Base-by-base conservation (phyloP, 257 asterid species). In the Rubia yunnanensis region DNA sequence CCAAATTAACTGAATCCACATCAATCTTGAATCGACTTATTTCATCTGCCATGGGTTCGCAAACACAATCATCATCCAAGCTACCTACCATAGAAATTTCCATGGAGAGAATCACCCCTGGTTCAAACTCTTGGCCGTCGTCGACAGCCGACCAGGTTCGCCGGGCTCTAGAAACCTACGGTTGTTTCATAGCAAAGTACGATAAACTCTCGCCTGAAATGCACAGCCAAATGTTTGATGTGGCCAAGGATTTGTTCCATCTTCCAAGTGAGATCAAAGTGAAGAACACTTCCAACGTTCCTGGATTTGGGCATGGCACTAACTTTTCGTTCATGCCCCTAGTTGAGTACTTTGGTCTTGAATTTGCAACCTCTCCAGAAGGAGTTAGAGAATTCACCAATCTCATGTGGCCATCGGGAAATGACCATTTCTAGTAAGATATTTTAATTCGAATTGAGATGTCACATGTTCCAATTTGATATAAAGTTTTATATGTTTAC, bases 331-430 rank as follows among this genome's bases (percentile, higher is more conserved):
- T 83, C 60, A 80, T 85, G 71, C 95, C 95, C 68, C 83, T 85
- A 48, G 78, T 85, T 7, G 95, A 88, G 60, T 87, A 81, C 66
- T 66, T 83, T 9, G 91, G 95, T 22, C 77, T 88, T 28, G 94
- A 88, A 66, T 77, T 81, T 30, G 87, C 85, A 31, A 79, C 84
- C 62, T 83, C 91, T 35, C 41, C 65, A 24, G 72, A 85, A 72
- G 91, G 86, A 34, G 77, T 78, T 73, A 81, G 71, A 52, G 73
- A 73, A 49, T 88, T 88, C 74, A 83, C 95, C 28, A 65, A 84
- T 28, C 88, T 85, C 83, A 88, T 83, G 95, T 88, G 91, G 87
- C 87, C 88, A 8, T 18, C 61, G 15, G 95, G 91, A 52, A 83
- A 88, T 62, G 38, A 49, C 23, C 30, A 9, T 20, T 84, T 86